Percentiles rank a stretch among this genome's conserved stretches.
phyloP scores from a whole-genome alignment of 2,329 filamentous ascomycete species.

The Calonectria pseudoturangicola region DNA sequence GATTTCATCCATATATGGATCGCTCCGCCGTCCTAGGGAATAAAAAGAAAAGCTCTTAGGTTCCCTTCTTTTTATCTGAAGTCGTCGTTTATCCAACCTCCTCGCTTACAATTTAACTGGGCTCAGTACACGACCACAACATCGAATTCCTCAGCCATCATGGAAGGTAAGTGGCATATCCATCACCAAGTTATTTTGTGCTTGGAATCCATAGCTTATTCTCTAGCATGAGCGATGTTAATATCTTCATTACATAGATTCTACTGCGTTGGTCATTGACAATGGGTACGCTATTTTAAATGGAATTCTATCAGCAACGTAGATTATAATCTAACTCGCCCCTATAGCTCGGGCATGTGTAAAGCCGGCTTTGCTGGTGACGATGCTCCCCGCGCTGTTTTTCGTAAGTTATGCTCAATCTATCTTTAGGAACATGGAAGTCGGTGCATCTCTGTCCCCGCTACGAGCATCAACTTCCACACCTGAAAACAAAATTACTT shows the following conservation, averaged over 20 bases:
- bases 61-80: too few relatives aligned
- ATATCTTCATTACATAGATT: constrained; percentile 33
- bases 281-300: constrained; percentile 92
- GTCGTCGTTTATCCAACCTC: too few relatives aligned
- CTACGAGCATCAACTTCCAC: constrained; percentile 34
- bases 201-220: too few relatives aligned
- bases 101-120: too few relatives aligned
- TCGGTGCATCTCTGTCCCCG: too few relatives aligned
- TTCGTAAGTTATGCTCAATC: constrained; percentile 83
- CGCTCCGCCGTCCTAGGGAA: too few relatives aligned
- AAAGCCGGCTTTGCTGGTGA: constrained; percentile 99
- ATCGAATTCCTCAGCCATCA: constrained; percentile 51
- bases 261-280: constrained; percentile 99
- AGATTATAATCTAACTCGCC: constrained; percentile 60
- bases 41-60: too few relatives aligned
- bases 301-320: not conserved
- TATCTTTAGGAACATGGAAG: constrained; percentile 9
- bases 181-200: constrained; percentile 40
- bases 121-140: too few relatives aligned
- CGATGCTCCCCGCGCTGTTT: constrained; percentile 99
- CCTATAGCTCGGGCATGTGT: constrained; percentile 98
- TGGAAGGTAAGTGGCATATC: constrained; percentile 70
- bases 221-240: too few relatives aligned
- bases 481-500: constrained; percentile 35
- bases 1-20: too few relatives aligned